Base-by-base conservation (phyloP, 2,329 filamentous ascomycete genomes). In the Cercospora sp. region DNA sequence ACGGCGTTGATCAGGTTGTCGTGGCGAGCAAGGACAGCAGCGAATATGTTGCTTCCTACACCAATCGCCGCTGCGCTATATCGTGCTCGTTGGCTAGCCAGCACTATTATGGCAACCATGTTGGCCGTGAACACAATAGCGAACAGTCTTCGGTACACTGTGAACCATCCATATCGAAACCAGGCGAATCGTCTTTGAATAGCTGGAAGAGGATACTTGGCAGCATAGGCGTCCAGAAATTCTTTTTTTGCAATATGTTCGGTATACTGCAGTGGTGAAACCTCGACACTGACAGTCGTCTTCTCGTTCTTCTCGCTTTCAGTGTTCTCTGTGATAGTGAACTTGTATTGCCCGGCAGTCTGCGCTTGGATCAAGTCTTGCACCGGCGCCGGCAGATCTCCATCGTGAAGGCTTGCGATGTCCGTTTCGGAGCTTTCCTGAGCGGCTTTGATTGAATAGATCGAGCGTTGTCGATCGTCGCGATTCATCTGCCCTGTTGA, bases 1-100 rank as follows among this genome's bases (percentile, higher is more conserved):
- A 81, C 67, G 2, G 76, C 10, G 64, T 82, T 82, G 72, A 81
- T 75, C 16, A 78, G 70, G 65, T 81, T 76, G 66, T 81, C 80
- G 33, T 81, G 79, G 10, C 80, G 77, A 57, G 80, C 75, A 9
- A 81, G 64, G 3, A 79, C 71, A 12, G 77, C 75, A 8, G 77
- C 69, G 20, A 76, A 72, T 26, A 82, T 69, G 60, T 80, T 79
- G 39, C 73, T 72, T 6, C 73, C 75, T 13, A 75, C 74, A 2
- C 76, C 79, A 10, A 76, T 79, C 16, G 75, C 74, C 0, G 77
- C 75, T 30, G 74, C 63, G 12, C 57, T 65, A 60, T 75, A 77
- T 23, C 70, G 70, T 13, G 53, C 53, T n/a, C 53, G 1, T 28
- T 13, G 53, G 20, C 42, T 33, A 9, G 60, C 67, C 13, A 61